Conservation (phyloP, 495 filamentous ascomycete species). For the Talaromyces borbonicus region DNA sequence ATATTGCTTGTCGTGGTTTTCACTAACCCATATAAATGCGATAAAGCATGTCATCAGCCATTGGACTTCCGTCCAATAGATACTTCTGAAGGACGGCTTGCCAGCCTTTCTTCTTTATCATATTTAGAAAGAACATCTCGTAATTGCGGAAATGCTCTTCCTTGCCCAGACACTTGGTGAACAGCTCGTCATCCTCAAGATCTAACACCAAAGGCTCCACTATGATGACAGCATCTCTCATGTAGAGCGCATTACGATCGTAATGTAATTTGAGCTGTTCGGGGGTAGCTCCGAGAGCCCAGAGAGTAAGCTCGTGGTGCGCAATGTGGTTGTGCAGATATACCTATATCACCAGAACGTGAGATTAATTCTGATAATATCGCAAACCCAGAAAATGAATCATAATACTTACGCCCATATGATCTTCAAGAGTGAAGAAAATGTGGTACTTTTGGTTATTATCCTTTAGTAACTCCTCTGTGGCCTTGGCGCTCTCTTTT, state of each 20-base stretch:
- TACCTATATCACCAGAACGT: neutral
- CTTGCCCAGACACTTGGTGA: neutral
- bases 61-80: conserved; percentile 1
- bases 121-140: neutral
- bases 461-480: neutral
- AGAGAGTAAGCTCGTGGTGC: conserved; percentile 3
- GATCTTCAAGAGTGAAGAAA: conserved; percentile 4
- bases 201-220: neutral
- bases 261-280: neutral
- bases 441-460: conserved; percentile 1
- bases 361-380: neutral
- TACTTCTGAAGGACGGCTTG: conserved; percentile 7
- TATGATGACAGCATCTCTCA: neutral
- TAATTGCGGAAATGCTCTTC: conserved; percentile 1
- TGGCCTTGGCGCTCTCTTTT: conserved; percentile 2
- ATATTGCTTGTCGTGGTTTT: neutral
- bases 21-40: conserved; percentile 5
- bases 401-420: conserved; percentile 2
- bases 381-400: neutral
- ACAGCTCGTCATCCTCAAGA: neutral
- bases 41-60: conserved; percentile 3
- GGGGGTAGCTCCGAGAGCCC: conserved; percentile 5
- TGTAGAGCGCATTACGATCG: neutral
- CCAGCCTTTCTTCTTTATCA: neutral
- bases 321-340: conserved; percentile 7